Conservation (phyloP, 1,284 basidiomycete genomes). For the Rugosomyces carneus region DNA sequence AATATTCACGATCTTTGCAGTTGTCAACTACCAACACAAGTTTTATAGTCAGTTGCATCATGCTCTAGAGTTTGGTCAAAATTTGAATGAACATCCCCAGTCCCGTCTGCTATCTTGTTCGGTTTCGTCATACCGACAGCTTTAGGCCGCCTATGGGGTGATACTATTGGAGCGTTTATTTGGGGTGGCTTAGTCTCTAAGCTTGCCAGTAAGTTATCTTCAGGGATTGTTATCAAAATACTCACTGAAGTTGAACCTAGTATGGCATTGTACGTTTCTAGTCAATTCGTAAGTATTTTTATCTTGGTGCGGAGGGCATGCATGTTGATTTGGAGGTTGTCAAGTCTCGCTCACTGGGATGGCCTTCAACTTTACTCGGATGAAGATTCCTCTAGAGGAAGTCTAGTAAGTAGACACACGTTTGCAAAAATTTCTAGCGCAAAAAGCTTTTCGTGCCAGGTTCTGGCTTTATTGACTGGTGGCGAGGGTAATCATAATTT, state of each 20-base stretch:
- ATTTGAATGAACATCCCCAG: slow-evolving; percentile 16
- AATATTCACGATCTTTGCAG: slow-evolving; percentile 29
- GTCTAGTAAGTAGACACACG: slow-evolving; percentile 39
- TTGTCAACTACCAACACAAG: slow-evolving; percentile 69
- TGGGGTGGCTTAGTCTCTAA: slow-evolving; percentile 56
- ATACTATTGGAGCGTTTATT: slow-evolving; percentile 57
- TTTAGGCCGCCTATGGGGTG: slow-evolving; percentile 52
- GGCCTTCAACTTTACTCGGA: slow-evolving; percentile 75
- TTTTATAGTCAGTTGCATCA: slow-evolving; percentile 45
- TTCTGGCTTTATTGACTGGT: slow-evolving; percentile 64
- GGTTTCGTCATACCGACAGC: slow-evolving; percentile 54
- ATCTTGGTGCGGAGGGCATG: not conserved
- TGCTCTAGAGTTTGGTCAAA: not conserved
- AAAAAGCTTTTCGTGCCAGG: slow-evolving; percentile 27
- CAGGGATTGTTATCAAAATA: not conserved
- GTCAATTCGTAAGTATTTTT: slow-evolving; percentile 60
- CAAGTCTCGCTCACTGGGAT: slow-evolving; percentile 70
- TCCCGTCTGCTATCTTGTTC: slow-evolving; percentile 53
- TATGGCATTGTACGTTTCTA: slow-evolving; percentile 77
- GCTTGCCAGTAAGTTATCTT: slow-evolving; percentile 10
- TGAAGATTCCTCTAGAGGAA: slow-evolving; percentile 72
- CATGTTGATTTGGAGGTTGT: not conserved
- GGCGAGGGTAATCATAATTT: slow-evolving; percentile 81
- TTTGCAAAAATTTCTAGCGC: not conserved
- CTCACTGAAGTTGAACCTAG: slow-evolving; percentile 23